Percentiles rank a stretch among this genome's conserved stretches.
Evolutionary conservation across 2,329 filamentous ascomycete genomes (phyloP).

Genomic region (Blastomyces percursus): DNA sequence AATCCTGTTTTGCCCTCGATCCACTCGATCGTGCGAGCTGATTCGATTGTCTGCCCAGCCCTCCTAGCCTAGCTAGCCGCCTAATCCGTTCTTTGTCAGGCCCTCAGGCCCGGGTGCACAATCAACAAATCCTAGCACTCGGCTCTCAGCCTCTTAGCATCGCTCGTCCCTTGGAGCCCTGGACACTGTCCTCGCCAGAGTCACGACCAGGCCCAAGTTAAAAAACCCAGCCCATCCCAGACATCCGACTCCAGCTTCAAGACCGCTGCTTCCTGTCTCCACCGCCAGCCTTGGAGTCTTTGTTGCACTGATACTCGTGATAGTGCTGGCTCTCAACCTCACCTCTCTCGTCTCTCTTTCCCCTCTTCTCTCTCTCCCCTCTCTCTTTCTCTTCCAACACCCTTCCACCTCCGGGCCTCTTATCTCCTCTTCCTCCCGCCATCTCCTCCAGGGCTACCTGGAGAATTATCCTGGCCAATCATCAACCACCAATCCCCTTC

Average conservation of each 20-base stretch:
- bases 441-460: neutral
- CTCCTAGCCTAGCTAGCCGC: neutral
- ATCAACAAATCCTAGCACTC: neutral
- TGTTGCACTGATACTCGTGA: neutral
- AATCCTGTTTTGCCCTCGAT: neutral
- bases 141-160: neutral
- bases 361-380: slow-evolving; percentile 1
- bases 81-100: neutral
- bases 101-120: neutral
- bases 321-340: neutral
- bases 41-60: neutral
- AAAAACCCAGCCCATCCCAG: slow-evolving; percentile 5
- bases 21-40: neutral
- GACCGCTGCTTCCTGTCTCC: neutral
- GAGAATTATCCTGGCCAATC: neutral
- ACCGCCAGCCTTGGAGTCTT: neutral
- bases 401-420: neutral
- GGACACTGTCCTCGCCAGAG: neutral
- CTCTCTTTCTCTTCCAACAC: neutral
- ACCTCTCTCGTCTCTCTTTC: neutral
- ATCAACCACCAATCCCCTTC: slow-evolving; percentile 11
- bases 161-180: neutral
- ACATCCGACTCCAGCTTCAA: neutral
- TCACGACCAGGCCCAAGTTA: neutral
- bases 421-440: neutral